phyloP scores from a whole-genome alignment of 495 filamentous ascomycete genomes.

The Neurospora discreta region DNA sequence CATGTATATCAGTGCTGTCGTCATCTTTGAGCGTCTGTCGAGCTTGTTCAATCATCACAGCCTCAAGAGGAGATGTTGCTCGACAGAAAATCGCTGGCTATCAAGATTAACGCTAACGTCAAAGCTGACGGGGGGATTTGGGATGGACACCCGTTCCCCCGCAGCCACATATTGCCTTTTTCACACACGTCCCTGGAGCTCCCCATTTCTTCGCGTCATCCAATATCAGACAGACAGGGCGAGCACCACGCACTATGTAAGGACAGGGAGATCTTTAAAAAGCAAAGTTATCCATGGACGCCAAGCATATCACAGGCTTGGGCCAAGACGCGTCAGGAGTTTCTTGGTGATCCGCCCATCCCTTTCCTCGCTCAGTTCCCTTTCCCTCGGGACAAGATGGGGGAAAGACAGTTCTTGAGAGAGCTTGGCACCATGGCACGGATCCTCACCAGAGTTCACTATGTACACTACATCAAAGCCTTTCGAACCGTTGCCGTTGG shows the following conservation, averaged over 20 bases:
- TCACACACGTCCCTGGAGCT: not conserved
- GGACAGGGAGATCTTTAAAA: not conserved
- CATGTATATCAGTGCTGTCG: not conserved
- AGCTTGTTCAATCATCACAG: not conserved
- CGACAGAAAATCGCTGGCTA: not conserved
- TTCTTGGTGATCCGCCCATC: not conserved
- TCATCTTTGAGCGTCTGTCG: not conserved
- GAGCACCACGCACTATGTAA: not conserved
- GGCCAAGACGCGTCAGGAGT: not conserved
- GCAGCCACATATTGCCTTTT: not conserved
- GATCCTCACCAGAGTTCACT: not conserved
- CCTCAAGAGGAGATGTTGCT: not conserved
- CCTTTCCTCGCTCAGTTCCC: not conserved
- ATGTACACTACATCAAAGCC: not conserved
- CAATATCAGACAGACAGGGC: not conserved
- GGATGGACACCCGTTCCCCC: not conserved
- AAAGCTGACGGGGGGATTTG: not conserved
- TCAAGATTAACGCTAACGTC: not conserved
- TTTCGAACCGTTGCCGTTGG: not conserved
- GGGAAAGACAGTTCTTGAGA: not conserved
- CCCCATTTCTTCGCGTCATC: not conserved
- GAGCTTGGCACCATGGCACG: not conserved
- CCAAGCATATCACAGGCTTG: not conserved
- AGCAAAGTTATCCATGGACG: not conserved
- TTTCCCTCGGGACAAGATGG: not conserved